phyloP scores from a whole-genome alignment of 768 basidiomycete species.

The Lactarius sanguifluus region DNA sequence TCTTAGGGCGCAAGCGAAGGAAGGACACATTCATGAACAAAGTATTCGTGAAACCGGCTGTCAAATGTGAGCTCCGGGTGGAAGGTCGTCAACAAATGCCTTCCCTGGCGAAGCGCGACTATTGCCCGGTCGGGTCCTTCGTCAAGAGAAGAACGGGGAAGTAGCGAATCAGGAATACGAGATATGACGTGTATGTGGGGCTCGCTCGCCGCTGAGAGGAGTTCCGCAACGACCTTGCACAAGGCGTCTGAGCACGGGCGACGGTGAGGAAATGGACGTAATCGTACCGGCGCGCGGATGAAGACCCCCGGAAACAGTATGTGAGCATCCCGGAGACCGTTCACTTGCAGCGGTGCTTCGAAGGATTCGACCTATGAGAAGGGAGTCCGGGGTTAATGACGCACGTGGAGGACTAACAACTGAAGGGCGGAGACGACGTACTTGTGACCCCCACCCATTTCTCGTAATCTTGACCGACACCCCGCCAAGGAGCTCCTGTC shows the following conservation, averaged over 20 bases:
- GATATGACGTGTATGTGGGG: slow-evolving; percentile 70
- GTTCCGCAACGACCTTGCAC: slow-evolving; percentile 59
- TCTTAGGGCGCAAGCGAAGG: slow-evolving; percentile 25
- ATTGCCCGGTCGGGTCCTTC: slow-evolving; percentile 57
- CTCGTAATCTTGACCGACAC: slow-evolving; percentile 77
- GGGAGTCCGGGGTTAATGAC: neutral
- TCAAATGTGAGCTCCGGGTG: slow-evolving; percentile 93
- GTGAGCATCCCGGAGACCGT: slow-evolving; percentile 57
- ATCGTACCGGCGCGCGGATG: slow-evolving; percentile 85
- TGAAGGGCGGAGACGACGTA: slow-evolving; percentile 35
- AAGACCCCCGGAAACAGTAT: slow-evolving; percentile 80
- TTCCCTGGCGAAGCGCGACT: slow-evolving; percentile 85
- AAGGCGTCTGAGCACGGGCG: slow-evolving; percentile 7
- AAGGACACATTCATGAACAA: slow-evolving; percentile 72
- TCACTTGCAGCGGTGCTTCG: slow-evolving; percentile 70
- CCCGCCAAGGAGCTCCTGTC: slow-evolving; percentile 82
- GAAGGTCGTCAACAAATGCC: slow-evolving; percentile 84
- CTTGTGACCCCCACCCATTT: slow-evolving; percentile 95
- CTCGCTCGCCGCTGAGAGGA: slow-evolving; percentile 48
- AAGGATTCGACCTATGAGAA: slow-evolving; percentile 79
- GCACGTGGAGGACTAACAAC: slow-evolving; percentile 12
- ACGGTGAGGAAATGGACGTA: neutral
- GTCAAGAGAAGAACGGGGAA: slow-evolving; percentile 44
- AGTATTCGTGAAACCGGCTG: slow-evolving; percentile 88
- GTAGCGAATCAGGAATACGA: slow-evolving; percentile 56